Base-by-base conservation (phyloP, 2,329 filamentous ascomycete genomes). In the Trichoderma sp. region DNA sequence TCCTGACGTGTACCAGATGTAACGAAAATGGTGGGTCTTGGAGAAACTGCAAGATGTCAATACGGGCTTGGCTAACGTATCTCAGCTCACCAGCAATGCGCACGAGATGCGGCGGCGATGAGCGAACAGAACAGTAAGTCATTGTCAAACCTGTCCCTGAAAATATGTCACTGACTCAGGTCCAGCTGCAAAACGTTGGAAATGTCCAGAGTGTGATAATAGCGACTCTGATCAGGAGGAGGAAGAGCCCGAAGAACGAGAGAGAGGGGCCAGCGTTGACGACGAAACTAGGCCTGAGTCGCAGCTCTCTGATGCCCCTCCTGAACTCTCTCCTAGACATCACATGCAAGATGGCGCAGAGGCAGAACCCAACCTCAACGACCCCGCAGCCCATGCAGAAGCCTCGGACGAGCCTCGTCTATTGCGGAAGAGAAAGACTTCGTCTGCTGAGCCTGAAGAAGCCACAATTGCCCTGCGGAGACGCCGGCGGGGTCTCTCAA, bases 11-110 rank as follows among this genome's bases (percentile, higher is more conserved):
- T 81, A 85, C 85, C 73, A 86, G 89, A 74, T 98, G 95, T 81
- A 91, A 91, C 75, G 92, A 95, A 79, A 92, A 94, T 81, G 91
- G 94, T 97, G 85, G 82, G 93, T 68, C 62, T 73, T 69, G 8
- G 17, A 28, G 17, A 26, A 15, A 32, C 39, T 50, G 17, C 4
- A 58, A 26, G 17, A 17, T 28, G 32, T 7, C 9, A 17, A 20
- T n/a, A n/a, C 28, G 9, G 13, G 26, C 26, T 47, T 39, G 50
- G 76, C 83, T 86, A 77, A 87, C 79, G 74, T 82, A 12, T 57
- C 77, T 84, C 79, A 97, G 95, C 94, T 78, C 95, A 98, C 85
- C 91, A 92, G 80, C 92, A 96, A 87, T 98, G 95, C 83, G 95
- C 94, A 72, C 90, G 92, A 78, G 88, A 92, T 79, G 88, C 89